These are phyloP conservation scores for Berkeleyomyces basicola DNA, from an alignment of 2,329 filamentous ascomycete genomes.

Conservation along the genomic window DNA sequence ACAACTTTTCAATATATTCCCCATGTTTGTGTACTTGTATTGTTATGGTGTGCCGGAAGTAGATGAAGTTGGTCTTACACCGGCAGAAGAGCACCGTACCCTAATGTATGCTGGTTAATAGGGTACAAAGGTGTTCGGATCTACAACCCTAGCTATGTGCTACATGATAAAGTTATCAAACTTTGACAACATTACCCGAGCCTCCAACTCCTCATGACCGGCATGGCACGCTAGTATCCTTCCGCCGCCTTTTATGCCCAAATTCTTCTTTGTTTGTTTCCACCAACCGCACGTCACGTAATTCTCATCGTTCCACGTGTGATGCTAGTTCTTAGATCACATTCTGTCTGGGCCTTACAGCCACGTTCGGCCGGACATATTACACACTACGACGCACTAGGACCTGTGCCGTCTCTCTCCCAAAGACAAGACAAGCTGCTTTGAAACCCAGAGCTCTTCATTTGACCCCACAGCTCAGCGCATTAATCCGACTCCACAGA, in stretches of 20 bases:
- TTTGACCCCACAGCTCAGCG: slow-evolving; percentile 2
- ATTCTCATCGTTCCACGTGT: slow-evolving; percentile 1
- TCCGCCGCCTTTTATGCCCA: no score
- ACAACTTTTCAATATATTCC: slow-evolving; percentile 6
- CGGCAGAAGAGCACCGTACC: no score
- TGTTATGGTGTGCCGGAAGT: no score
- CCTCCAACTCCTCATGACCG: not conserved
- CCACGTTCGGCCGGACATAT: not conserved
- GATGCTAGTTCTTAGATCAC: not conserved
- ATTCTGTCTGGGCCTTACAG: not conserved
- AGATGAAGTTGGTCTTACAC: not conserved
- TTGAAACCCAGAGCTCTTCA: slow-evolving; percentile 10
- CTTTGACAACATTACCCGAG: not conserved
- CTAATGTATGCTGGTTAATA: no score
- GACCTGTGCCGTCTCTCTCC: not conserved
- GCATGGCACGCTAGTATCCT: slow-evolving; percentile 9
- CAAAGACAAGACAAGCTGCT: not conserved
- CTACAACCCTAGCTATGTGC: no score
- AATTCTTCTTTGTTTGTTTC: not conserved
- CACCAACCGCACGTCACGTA: slow-evolving; percentile 3
- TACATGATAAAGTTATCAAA: no score
- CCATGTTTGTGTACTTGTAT: not conserved
- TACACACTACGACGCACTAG: not conserved
- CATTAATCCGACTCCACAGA: not conserved
- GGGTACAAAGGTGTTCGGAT: no score